Evolutionary conservation across 768 basidiomycete species (phyloP).

Genomic region (Xerocomus brunneocitrinus): DNA sequence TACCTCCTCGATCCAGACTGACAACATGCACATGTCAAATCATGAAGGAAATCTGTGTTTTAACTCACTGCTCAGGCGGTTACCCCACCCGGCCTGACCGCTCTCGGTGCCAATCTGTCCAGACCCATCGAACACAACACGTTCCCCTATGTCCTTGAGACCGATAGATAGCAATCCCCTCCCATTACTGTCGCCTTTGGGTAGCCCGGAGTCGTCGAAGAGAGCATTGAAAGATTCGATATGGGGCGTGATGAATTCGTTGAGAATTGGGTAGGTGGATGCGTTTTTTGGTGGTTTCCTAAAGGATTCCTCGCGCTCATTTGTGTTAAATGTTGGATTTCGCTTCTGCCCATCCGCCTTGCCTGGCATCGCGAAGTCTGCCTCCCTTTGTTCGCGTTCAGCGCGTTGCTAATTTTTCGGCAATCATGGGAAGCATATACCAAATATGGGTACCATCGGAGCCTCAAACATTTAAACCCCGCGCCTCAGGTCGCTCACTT

Average conservation of each 20-base stretch:
- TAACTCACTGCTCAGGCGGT: slow-evolving; percentile 76
- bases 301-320: slow-evolving; percentile 74
- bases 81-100: slow-evolving; percentile 64
- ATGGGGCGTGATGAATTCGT: slow-evolving; percentile 91
- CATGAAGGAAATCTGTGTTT: slow-evolving; percentile 1
- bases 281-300: slow-evolving; percentile 65
- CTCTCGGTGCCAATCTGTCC: slow-evolving; percentile 49
- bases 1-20: slow-evolving; percentile 90
- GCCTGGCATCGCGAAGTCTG: slow-evolving; percentile 44
- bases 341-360: slow-evolving; percentile 33
- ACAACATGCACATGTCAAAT: slow-evolving; percentile 1
- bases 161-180: slow-evolving; percentile 75
- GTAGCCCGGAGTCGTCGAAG: slow-evolving; percentile 87
- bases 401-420: neutral
- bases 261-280: slow-evolving; percentile 73
- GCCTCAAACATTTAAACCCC: slow-evolving; percentile 11
- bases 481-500: slow-evolving; percentile 13
- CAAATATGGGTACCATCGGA: slow-evolving; percentile 21
- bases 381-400: slow-evolving; percentile 6
- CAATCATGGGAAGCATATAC: slow-evolving; percentile 23
- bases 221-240: slow-evolving; percentile 95
- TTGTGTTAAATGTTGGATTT: slow-evolving; percentile 71
- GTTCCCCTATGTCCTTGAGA: slow-evolving; percentile 80
- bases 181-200: slow-evolving; percentile 69
- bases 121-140: slow-evolving; percentile 88